Percentiles rank a stretch among this genome's conserved stretches.
phyloP scores from a whole-genome alignment of 2,329 filamentous ascomycete genomes.

The Lasiodiplodia hormozganensis region DNA sequence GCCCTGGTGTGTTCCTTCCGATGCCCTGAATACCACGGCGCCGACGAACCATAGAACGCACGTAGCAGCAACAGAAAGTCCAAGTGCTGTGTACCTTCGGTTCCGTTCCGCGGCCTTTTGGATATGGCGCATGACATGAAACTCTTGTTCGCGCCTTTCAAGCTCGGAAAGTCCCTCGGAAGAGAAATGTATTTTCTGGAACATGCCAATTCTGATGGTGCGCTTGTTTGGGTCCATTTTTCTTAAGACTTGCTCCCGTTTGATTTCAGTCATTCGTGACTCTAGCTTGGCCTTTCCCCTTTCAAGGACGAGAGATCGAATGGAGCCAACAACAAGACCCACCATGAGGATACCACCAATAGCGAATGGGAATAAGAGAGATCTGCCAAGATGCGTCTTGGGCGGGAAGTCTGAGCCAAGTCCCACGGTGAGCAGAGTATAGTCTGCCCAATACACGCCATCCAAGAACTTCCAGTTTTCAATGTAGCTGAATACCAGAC shows the following conservation, averaged over 20 bases:
- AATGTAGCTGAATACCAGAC: slow-evolving; percentile 55
- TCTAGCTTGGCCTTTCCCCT: slow-evolving; percentile 59
- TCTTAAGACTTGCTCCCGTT: slow-evolving; percentile 51
- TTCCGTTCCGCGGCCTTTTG: slow-evolving; percentile 45
- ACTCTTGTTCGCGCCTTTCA: slow-evolving; percentile 57
- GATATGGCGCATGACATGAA: slow-evolving; percentile 50
- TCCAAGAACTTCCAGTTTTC: slow-evolving; percentile 62
- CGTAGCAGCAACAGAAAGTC: slow-evolving; percentile 47
- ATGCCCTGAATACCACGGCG: slow-evolving; percentile 57
- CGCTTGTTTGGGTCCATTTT: slow-evolving; percentile 48
- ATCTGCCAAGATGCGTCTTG: slow-evolving; percentile 56
- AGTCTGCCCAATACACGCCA: slow-evolving; percentile 63
- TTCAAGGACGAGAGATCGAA: slow-evolving; percentile 58
- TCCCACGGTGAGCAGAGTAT: slow-evolving; percentile 63
- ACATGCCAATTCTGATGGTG: slow-evolving; percentile 52
- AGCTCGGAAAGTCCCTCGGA: slow-evolving; percentile 47
- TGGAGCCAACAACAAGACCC: slow-evolving; percentile 62
- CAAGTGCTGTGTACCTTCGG: slow-evolving; percentile 50
- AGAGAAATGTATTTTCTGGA: slow-evolving; percentile 50
- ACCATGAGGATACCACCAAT: slow-evolving; percentile 62
- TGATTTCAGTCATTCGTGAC: slow-evolving; percentile 58
- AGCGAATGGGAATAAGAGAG: slow-evolving; percentile 61
- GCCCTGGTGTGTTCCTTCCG: slow-evolving; percentile 50
- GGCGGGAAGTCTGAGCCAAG: slow-evolving; percentile 60
- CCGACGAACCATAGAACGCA: slow-evolving; percentile 55